phyloP scores from a whole-genome alignment of 495 filamentous ascomycete genomes.

The Penicillium macrosclerotiorum region DNA sequence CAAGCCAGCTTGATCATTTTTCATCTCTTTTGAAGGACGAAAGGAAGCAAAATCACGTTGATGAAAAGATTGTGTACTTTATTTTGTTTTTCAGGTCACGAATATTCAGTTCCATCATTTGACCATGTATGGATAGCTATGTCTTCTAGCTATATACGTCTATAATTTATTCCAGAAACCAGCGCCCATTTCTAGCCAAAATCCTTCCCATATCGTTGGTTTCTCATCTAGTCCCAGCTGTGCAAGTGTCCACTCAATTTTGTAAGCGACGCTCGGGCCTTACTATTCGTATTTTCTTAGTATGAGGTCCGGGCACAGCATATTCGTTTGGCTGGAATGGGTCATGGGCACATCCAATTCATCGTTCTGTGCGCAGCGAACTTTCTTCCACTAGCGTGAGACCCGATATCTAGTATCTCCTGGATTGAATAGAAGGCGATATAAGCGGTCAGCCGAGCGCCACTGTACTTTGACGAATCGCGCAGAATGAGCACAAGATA shows the following conservation, averaged over 20 bases:
- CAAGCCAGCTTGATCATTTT: too few relatives aligned
- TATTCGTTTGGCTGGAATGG: neutral
- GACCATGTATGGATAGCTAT: too few relatives aligned
- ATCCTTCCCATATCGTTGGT: neutral
- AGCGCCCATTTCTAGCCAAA: too few relatives aligned
- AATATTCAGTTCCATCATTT: too few relatives aligned
- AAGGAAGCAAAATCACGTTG: too few relatives aligned
- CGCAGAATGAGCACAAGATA: neutral
- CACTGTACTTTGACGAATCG: neutral
- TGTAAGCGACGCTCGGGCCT: neutral
- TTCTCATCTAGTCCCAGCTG: neutral
- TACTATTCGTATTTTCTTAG: neutral
- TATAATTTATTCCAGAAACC: too few relatives aligned
- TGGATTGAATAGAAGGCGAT: neutral
- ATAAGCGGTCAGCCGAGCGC: neutral
- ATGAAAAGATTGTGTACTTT: too few relatives aligned
- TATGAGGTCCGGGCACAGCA: neutral
- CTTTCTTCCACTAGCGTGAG: neutral
- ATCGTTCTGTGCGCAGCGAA: neutral
- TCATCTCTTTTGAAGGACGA: too few relatives aligned
- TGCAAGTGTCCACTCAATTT: neutral
- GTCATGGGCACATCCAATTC: neutral
- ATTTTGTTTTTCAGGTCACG: too few relatives aligned
- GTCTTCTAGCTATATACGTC: too few relatives aligned
- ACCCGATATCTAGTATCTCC: neutral